Evolutionary conservation across 2,329 filamentous ascomycete genomes (phyloP).

Genomic region (Aspergillus jensenii): DNA sequence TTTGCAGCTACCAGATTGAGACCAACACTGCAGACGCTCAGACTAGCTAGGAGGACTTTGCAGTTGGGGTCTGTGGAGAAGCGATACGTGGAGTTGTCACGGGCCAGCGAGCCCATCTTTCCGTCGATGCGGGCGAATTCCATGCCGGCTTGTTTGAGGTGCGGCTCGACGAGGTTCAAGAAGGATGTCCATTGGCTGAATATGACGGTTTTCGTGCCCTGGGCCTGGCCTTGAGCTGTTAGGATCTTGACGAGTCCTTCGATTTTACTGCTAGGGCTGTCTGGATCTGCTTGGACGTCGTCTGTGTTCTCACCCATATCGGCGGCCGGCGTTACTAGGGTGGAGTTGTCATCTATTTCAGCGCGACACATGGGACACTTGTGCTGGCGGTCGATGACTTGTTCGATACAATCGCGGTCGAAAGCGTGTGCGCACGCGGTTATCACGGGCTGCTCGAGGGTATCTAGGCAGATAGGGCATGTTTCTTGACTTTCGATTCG

Average conservation of each 20-base stretch:
- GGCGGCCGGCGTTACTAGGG: conserved; percentile 66
- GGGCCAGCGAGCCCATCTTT: conserved; percentile 67
- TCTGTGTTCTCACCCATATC: conserved; percentile 53
- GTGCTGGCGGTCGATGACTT: conserved; percentile 70
- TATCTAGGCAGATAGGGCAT: conserved; percentile 78
- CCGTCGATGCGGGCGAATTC: conserved; percentile 75
- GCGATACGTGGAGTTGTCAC: conserved; percentile 69
- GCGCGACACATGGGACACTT: conserved; percentile 85
- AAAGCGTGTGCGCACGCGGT: conserved; percentile 83
- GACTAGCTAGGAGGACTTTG: conserved; percentile 75
- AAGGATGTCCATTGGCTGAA: conserved; percentile 82
- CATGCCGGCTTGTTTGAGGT: conserved; percentile 62
- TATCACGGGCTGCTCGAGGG: conserved; percentile 71
- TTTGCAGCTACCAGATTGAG: conserved; percentile 84
- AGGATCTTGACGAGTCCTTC: conserved; percentile 75
- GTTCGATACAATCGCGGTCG: conserved; percentile 70
- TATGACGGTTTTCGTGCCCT: conserved; percentile 72
- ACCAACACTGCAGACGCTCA: conserved; percentile 80
- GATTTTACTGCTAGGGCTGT: conserved; percentile 76
- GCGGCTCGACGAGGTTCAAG: conserved; percentile 71
- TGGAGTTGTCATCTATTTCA: conserved; percentile 58
- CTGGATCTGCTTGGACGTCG: conserved; percentile 57
- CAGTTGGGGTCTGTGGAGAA: conserved; percentile 68
- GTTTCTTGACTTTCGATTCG: conserved; percentile 79
- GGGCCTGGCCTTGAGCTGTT: conserved; percentile 63